phyloP scores from a whole-genome alignment of 768 basidiomycete species.

The Holtermanniella nyarrowii region DNA sequence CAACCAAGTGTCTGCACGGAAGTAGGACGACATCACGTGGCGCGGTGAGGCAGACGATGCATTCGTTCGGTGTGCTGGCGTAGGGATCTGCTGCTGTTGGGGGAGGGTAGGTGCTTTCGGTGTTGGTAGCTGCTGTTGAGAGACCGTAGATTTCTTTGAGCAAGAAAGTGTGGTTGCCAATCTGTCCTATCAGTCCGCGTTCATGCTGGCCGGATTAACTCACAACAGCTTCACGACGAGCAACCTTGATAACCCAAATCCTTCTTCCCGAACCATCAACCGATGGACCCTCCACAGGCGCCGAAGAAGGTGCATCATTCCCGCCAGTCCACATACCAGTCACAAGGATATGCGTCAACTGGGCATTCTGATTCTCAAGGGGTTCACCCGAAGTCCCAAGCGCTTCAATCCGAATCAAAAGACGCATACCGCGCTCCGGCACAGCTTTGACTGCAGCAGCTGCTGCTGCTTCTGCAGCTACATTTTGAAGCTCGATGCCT shows the following conservation, averaged over 20 bases:
- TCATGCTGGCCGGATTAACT: constrained; percentile 2
- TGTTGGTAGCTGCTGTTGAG: constrained; percentile 45
- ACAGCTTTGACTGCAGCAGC: constrained; percentile 40
- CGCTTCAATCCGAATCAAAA: constrained; percentile 70
- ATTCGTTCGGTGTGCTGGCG: constrained; percentile 51
- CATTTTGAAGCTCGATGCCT: constrained; percentile 10
- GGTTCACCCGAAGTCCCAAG: constrained; percentile 58
- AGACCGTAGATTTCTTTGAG: constrained; percentile 92
- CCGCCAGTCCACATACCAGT: constrained; percentile 50
- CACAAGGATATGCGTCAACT: constrained; percentile 78
- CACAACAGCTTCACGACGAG: constrained; percentile 74
- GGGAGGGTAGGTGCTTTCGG: constrained; percentile 29
- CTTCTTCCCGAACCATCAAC: constrained; percentile 38
- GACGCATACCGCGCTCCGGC: constrained; percentile 55
- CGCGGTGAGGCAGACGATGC: constrained; percentile 77
- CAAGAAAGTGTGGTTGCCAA: constrained; percentile 87
- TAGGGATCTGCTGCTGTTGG: constrained; percentile 51
- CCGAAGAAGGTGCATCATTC: constrained; percentile 12
- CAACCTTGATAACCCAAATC: constrained; percentile 85
- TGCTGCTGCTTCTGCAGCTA: constrained; percentile 36
- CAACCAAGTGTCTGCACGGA: constrained; percentile 86
- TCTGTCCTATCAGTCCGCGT: constrained; percentile 43
- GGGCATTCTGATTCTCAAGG: constrained; percentile 64
- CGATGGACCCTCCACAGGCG: constrained; percentile 2
- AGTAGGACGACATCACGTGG: constrained; percentile 85